Conservation (phyloP, 2,329 filamentous ascomycete species). For the Fusarium sarcochroum region DNA sequence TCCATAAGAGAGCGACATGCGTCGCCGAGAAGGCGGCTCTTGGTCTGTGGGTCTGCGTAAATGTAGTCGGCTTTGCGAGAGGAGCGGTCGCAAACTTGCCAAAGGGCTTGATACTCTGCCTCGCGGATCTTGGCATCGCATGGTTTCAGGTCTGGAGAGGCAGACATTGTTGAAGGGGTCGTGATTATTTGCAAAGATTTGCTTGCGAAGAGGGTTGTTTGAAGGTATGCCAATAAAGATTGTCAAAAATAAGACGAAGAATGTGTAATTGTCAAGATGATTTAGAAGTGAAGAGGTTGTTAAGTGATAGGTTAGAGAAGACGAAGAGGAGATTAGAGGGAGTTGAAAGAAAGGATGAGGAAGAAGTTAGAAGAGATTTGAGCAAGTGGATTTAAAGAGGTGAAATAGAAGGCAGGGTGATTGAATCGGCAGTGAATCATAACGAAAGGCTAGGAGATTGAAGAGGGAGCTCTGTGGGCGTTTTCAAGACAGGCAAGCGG, state of each 20-base stretch:
- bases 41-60: not conserved
- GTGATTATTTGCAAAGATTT: not conserved
- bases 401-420: not conserved
- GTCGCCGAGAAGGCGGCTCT: conserved; percentile 22
- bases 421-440: not conserved
- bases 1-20: conserved; percentile 15
- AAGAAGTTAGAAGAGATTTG: not conserved
- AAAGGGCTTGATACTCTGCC: conserved; percentile 47
- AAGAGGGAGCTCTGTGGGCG: not conserved
- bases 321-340: not conserved
- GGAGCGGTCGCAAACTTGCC: conserved; percentile 43
- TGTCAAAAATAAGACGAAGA: no score
- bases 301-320: not conserved
- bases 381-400: not conserved
- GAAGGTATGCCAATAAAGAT: not conserved
- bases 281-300: no score
- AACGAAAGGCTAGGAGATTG: not conserved
- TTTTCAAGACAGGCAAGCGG: not conserved
- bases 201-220: not conserved
- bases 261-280: no score
- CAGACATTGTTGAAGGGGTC: conserved; percentile 23
- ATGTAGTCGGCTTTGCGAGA: conserved; percentile 30
- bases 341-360: not conserved
- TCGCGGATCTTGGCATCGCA: conserved; percentile 24
- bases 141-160: conserved; percentile 6